phyloP scores from a whole-genome alignment of 1,284 basidiomycete genomes.

The Rhizoctonia solani region DNA sequence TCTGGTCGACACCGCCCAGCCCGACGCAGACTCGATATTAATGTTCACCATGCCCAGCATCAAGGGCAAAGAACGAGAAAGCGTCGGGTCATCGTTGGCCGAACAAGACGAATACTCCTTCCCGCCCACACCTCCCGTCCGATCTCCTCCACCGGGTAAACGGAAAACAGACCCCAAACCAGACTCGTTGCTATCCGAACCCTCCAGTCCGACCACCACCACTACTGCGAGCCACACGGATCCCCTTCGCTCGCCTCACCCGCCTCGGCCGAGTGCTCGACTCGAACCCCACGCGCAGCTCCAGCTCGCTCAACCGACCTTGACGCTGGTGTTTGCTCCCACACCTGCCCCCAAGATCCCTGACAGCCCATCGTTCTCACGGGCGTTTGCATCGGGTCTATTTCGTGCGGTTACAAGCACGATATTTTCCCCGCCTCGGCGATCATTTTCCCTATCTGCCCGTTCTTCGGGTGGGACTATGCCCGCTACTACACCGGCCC shows the following conservation, averaged over 20 bases:
- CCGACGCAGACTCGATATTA: slow-evolving; percentile 17
- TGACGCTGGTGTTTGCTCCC: slow-evolving; percentile 8
- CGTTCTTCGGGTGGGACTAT: no score
- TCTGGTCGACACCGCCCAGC: slow-evolving; percentile 6
- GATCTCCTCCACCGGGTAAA: slow-evolving; percentile 13
- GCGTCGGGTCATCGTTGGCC: neutral
- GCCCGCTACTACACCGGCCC: neutral
- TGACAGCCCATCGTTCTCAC: slow-evolving; percentile 14
- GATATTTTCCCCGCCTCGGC: slow-evolving; percentile 11
- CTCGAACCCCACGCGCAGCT: no score
- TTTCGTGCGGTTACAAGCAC: slow-evolving; percentile 10
- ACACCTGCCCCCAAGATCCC: slow-evolving; percentile 1
- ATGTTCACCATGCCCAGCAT: neutral
- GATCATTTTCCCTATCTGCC: slow-evolving; percentile 22
- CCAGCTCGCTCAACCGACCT: neutral
- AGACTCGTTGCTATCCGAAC: no score
- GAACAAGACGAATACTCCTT: slow-evolving; percentile 31
- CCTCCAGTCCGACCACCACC: neutral
- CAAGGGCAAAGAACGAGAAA: slow-evolving; percentile 5
- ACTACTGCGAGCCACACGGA: slow-evolving; percentile 11
- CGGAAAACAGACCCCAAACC: neutral
- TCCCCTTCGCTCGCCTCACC: slow-evolving; percentile 9
- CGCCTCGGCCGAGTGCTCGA: slow-evolving; percentile 7
- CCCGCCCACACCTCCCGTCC: slow-evolving; percentile 21
- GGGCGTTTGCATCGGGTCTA: slow-evolving; percentile 22